Percentiles rank a stretch among this genome's conserved stretches.
These are phyloP conservation scores for Pilasporangium apinafurcum DNA, from an alignment of 352 stramenopile genomes.

Conservation along the genomic window DNA sequence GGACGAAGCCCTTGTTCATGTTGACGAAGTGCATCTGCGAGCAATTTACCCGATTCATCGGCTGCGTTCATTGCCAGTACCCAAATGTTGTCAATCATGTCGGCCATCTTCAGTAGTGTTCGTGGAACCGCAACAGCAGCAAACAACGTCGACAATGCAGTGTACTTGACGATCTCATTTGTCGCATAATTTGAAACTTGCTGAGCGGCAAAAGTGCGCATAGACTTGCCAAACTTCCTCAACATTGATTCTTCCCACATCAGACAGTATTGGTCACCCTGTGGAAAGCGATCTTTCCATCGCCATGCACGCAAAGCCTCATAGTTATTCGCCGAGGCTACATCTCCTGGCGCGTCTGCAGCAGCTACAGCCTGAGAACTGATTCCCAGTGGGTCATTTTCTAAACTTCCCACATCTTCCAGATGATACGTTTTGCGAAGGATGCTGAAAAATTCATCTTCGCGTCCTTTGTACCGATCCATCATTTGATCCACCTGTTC, in stretches of 20 bases:
- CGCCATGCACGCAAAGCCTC: constrained; percentile 56
- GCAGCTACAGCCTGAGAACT: constrained; percentile 13
- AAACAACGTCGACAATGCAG: constrained; percentile 67
- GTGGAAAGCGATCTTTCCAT: constrained; percentile 78
- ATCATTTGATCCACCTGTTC: constrained; percentile 77
- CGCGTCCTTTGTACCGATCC: constrained; percentile 74
- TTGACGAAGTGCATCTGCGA: constrained; percentile 59
- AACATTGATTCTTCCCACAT: constrained; percentile 71
- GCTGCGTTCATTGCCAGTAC: constrained; percentile 73
- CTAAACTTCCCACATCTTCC: constrained; percentile 11
- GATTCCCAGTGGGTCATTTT: constrained; percentile 43
- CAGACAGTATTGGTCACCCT: constrained; percentile 81
- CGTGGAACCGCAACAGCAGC: constrained; percentile 66
- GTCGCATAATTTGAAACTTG: constrained; percentile 65
- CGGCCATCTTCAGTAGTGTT: constrained; percentile 52
- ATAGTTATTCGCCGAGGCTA: neutral
- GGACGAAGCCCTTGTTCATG: constrained; percentile 75
- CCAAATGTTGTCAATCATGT: constrained; percentile 87
- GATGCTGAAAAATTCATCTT: constrained; percentile 78
- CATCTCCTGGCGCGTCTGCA: neutral
- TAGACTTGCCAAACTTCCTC: constrained; percentile 70
- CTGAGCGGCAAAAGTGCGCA: constrained; percentile 68
- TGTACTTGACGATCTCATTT: constrained; percentile 71
- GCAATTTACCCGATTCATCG: constrained; percentile 61
- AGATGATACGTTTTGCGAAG: constrained; percentile 63